Percentiles rank a stretch among this genome's conserved stretches.
Conservation (phyloP, 163 green algal species). For the Prototheca stagnorum region DNA sequence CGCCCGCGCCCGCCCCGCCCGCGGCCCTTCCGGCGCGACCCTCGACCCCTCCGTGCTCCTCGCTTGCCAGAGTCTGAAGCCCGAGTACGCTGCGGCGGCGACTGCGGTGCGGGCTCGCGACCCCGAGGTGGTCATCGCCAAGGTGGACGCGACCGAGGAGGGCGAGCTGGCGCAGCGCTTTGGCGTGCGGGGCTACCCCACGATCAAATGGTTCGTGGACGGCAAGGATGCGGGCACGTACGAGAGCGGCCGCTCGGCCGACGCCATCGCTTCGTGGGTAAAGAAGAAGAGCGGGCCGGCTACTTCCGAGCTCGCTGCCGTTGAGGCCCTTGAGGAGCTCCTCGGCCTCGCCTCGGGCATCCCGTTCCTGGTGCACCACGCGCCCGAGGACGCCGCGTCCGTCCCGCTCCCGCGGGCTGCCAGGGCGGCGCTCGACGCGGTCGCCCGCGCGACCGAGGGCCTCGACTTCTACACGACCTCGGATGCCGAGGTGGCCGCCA, state of each 20-base stretch:
- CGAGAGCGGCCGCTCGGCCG: constrained; percentile 45
- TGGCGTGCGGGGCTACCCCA: constrained; percentile 60
- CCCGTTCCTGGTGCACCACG: neutral
- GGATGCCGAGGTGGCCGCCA: constrained; percentile 39
- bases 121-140: constrained; percentile 45
- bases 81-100: constrained; percentile 57
- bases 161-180: constrained; percentile 39
- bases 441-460: too few relatives aligned
- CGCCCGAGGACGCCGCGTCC: neutral
- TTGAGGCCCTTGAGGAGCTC: constrained; percentile 9
- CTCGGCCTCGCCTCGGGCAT: constrained; percentile 3
- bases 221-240: constrained; percentile 51
- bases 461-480: constrained; percentile 49
- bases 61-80: constrained; percentile 45
- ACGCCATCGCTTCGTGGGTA: constrained; percentile 61
- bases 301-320: constrained; percentile 3
- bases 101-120: constrained; percentile 38
- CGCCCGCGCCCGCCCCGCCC: too few relatives aligned
- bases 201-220: constrained; percentile 79
- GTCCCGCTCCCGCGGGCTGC: constrained; percentile 3
- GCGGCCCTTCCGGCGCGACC: too few relatives aligned
- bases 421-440: too few relatives aligned
- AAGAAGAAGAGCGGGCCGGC: constrained; percentile 75
- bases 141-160: constrained; percentile 73
- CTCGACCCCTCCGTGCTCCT: too few relatives aligned